phyloP scores from a whole-genome alignment of 345 rosid genomes.

The Punica granatum region DNA sequence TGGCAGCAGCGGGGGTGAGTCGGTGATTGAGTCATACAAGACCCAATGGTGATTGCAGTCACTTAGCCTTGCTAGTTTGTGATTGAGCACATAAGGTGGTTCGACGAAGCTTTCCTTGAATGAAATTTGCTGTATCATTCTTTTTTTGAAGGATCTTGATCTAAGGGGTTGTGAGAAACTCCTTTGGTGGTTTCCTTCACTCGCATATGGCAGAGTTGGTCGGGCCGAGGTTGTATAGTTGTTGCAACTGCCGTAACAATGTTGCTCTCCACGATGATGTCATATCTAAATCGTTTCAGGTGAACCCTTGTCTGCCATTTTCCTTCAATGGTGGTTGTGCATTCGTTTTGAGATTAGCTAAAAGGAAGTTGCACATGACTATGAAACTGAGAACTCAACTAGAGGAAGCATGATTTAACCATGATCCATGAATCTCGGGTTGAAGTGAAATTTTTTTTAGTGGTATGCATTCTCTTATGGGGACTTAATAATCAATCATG shows the following conservation, averaged over 20 bases:
- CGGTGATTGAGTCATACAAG: too few species aligned
- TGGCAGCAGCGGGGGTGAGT: too few species aligned
- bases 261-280: constrained; percentile 18
- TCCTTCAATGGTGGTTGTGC: background rate
- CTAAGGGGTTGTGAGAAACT: background rate
- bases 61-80: too few species aligned
- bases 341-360: background rate
- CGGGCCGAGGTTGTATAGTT: constrained; percentile 19
- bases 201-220: constrained; percentile 9
- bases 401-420: background rate
- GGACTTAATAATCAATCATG: background rate
- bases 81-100: too few species aligned
- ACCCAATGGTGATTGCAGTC: too few species aligned
- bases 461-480: background rate
- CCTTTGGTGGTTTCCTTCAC: background rate
- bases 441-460: background rate
- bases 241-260: constrained; percentile 18
- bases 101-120: too few species aligned
- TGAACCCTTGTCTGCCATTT: background rate
- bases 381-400: background rate
- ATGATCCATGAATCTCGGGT: background rate
- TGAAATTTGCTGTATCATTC: background rate
- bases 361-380: background rate
- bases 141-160: background rate
- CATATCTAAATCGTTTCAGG: constrained; percentile 18